Evolutionary conservation across 2,329 filamentous ascomycete genomes (phyloP).

Genomic region (Monilinia fructigena): DNA sequence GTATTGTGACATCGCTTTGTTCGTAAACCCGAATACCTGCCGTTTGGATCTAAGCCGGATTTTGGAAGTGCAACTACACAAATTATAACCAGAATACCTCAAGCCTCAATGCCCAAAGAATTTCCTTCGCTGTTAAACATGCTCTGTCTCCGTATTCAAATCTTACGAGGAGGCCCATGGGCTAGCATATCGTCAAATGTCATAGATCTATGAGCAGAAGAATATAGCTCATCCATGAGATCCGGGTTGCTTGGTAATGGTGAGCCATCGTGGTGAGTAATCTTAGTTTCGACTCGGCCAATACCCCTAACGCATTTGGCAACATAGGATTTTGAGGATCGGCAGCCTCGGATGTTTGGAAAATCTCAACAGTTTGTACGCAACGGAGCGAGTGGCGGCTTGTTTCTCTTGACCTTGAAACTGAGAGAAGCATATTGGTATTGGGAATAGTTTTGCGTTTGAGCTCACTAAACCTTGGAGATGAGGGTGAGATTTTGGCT

Average conservation of each 20-base stretch:
- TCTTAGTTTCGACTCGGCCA: constrained; percentile 10
- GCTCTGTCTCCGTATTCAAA: neutral
- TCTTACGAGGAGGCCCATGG: neutral
- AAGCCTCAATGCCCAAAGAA: neutral
- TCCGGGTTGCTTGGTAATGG: constrained; percentile 6
- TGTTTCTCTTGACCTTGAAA: neutral
- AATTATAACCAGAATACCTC: no score
- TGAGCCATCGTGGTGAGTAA: constrained; percentile 6
- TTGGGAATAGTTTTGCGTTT: neutral
- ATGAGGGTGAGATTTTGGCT: neutral
- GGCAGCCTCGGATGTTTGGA: constrained; percentile 1
- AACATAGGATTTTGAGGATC: neutral
- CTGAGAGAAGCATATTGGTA: neutral
- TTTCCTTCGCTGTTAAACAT: neutral
- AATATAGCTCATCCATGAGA: neutral
- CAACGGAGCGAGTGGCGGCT: neutral
- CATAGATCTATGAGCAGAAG: constrained; percentile 13
- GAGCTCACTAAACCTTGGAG: neutral
- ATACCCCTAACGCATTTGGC: constrained; percentile 1
- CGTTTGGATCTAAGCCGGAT: neutral
- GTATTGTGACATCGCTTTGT: neutral
- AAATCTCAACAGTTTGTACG: constrained; percentile 10
- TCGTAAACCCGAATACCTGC: neutral
- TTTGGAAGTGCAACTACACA: no score
- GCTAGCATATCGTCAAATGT: constrained; percentile 4